Percentiles rank a stretch among this genome's conserved stretches.
phyloP scores from a whole-genome alignment of 2,329 filamentous ascomycete genomes.

The Lachnellula occidentalis region DNA sequence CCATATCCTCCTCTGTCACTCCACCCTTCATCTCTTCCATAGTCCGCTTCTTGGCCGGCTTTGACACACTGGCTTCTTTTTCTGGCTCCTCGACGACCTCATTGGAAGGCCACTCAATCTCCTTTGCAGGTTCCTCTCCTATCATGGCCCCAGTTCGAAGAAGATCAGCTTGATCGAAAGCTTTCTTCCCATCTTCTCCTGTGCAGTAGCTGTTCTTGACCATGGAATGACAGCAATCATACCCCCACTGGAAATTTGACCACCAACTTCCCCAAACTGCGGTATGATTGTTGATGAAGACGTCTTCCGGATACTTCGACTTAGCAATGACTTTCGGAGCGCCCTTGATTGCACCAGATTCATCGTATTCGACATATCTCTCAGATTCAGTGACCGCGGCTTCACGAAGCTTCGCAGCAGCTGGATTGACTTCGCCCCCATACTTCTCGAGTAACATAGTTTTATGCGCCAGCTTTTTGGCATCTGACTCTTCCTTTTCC shows the following conservation, averaged over 20 bases:
- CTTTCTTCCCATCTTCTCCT: slow-evolving; percentile 77
- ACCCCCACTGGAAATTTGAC: slow-evolving; percentile 92
- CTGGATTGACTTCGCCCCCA: slow-evolving; percentile 57
- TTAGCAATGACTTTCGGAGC: slow-evolving; percentile 68
- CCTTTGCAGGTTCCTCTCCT: slow-evolving; percentile 26
- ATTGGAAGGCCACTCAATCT: slow-evolving; percentile 22
- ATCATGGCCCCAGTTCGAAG: slow-evolving; percentile 42
- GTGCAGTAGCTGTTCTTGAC: slow-evolving; percentile 98
- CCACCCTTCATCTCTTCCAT: slow-evolving; percentile 73
- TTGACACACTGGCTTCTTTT: slow-evolving; percentile 18
- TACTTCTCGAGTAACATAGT: slow-evolving; percentile 77
- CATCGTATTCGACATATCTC: slow-evolving; percentile 89
- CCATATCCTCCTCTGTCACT: slow-evolving; percentile 77
- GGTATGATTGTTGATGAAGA: slow-evolving; percentile 84
- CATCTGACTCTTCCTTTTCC: slow-evolving; percentile 66
- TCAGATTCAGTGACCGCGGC: slow-evolving; percentile 75
- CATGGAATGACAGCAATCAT: slow-evolving; percentile 87
- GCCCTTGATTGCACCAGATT: slow-evolving; percentile 85
- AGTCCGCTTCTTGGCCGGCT: slow-evolving; percentile 60
- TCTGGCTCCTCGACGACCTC: slow-evolving; percentile 31
- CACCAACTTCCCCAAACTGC: slow-evolving; percentile 97
- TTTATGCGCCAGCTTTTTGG: slow-evolving; percentile 60
- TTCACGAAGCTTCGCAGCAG: slow-evolving; percentile 58
- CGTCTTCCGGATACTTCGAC: slow-evolving; percentile 88
- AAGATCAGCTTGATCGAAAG: slow-evolving; percentile 70